Evolutionary conservation across 805 yeast genomes (phyloP).

Genomic region (Diddensiella transvaalensis): DNA sequence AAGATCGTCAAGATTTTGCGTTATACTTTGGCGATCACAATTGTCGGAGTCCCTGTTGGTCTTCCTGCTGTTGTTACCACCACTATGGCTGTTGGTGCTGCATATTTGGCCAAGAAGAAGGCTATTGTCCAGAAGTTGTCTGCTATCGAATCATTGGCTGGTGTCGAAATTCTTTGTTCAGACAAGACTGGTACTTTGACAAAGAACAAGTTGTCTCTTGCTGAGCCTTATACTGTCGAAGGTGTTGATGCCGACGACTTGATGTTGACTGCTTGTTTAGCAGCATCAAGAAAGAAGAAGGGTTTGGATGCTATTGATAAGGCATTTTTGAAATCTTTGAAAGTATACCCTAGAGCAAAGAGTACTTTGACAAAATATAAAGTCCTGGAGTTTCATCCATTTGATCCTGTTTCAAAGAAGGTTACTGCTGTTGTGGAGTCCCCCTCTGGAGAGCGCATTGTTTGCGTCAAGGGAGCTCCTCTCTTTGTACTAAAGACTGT

Average conservation of each 20-base stretch:
- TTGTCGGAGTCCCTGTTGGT: constrained; percentile 98
- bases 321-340: constrained; percentile 91
- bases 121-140: constrained; percentile 96
- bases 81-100: constrained; percentile 99
- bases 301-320: constrained; percentile 97
- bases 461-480: constrained; percentile 98
- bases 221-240: constrained; percentile 96
- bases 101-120: constrained; percentile 94
- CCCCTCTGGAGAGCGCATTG: constrained; percentile 90
- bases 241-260: constrained; percentile 95
- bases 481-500: constrained; percentile 94
- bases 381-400: constrained; percentile 93
- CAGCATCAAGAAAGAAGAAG: constrained; percentile 97
- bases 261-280: constrained; percentile 96
- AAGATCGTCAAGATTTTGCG: constrained; percentile 83
- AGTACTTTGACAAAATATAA: constrained; percentile 89
- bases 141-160: constrained; percentile 95
- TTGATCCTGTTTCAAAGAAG: constrained; percentile 96
- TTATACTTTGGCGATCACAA: constrained; percentile 92
- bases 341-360: constrained; percentile 87
- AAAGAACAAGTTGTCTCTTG: constrained; percentile 92
- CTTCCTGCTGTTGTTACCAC: constrained; percentile 98
- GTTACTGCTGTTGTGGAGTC: constrained; percentile 94
- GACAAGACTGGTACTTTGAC: constrained; percentile 98
- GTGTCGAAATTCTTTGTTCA: constrained; percentile 96